Evolutionary conservation across 345 rosid genomes (phyloP), one percentile per base, ranked within the genome.

Genomic region (Citrus mangshanensis): DNA sequence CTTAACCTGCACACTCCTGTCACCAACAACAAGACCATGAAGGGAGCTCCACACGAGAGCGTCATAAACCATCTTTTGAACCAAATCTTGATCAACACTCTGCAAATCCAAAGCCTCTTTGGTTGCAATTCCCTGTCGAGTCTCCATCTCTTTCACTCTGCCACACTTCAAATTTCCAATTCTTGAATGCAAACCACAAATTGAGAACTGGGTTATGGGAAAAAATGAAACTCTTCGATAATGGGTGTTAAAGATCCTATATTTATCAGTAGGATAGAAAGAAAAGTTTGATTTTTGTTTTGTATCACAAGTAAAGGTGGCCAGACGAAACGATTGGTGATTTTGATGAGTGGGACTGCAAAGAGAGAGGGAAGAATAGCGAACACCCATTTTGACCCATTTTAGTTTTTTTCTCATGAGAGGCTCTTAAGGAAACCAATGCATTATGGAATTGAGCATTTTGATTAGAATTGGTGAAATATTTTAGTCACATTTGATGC

Each of bases 41-140:
- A 94, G 98, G 76, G 99, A 93, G 83, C 91, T 79, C 99, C 99
- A 94, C 69, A 97, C 99, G 75, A 96, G 98, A 84, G 97, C 94
- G 87, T 97, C 99, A 69, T 84, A 90, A 60, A 86, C 92, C 87
- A 97, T 79, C 80, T 90, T 87, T 61, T 89, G 88, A 78, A 94
- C 75, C 93, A 93, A 86, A 21, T 78, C 86, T 25, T 90, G 89
- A 75, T 90, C 92, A 58, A 88, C 77, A 34, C 75, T 83, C 54
- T 86, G 88, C 64, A 91, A 74, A 90, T 85, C 91, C 80, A 82
- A 77, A 58, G 78, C 40, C 81, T 89, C 79, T 79, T 81, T 83
- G 55, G 21, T 38, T 8, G 27, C 64, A 72, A 70, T 68, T 42
- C 82, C 85, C 75, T 68, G 81, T 66, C 72, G 82, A 66, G 76